These are phyloP conservation scores for Agaricus subrufescens DNA, from an alignment of 768 basidiomycete genomes.

Conservation along the genomic window DNA sequence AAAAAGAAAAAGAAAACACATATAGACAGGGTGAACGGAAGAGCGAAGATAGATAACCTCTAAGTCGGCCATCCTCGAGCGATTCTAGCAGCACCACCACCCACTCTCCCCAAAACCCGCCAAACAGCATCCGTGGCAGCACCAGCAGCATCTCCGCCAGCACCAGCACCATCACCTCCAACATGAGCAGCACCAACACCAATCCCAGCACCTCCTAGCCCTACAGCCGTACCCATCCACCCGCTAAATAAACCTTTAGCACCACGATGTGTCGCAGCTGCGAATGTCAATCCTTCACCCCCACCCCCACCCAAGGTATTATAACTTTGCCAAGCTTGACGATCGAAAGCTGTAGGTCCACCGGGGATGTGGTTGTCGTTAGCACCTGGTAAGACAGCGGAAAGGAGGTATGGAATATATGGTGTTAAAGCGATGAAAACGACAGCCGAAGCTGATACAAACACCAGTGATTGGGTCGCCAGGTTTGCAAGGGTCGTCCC, in stretches of 20 bases:
- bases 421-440: slow-evolving; percentile 60
- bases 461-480: slow-evolving; percentile 47
- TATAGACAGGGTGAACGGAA: no score
- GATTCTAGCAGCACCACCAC: slow-evolving; percentile 70
- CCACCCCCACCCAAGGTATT: slow-evolving; percentile 64
- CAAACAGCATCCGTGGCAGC: slow-evolving; percentile 50
- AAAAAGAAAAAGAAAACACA: no score
- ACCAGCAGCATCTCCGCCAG: slow-evolving; percentile 58
- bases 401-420: slow-evolving; percentile 34
- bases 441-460: slow-evolving; percentile 58
- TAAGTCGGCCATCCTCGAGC: slow-evolving; percentile 72
- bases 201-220: slow-evolving; percentile 15
- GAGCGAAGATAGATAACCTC: no score
- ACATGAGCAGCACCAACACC: slow-evolving; percentile 30
- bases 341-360: slow-evolving; percentile 70
- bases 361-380: slow-evolving; percentile 34
- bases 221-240: slow-evolving; percentile 2
- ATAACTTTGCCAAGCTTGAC: slow-evolving; percentile 75
- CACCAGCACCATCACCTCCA: slow-evolving; percentile 45
- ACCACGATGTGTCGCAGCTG: slow-evolving; percentile 10
- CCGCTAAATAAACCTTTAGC: slow-evolving; percentile 12
- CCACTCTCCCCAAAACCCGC: slow-evolving; percentile 66
- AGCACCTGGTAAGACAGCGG: slow-evolving; percentile 39
- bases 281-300: slow-evolving; percentile 4
- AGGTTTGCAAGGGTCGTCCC: slow-evolving; percentile 16